Conservation (phyloP, 129 eudicot species). For the Flaveria brownii region DNA sequence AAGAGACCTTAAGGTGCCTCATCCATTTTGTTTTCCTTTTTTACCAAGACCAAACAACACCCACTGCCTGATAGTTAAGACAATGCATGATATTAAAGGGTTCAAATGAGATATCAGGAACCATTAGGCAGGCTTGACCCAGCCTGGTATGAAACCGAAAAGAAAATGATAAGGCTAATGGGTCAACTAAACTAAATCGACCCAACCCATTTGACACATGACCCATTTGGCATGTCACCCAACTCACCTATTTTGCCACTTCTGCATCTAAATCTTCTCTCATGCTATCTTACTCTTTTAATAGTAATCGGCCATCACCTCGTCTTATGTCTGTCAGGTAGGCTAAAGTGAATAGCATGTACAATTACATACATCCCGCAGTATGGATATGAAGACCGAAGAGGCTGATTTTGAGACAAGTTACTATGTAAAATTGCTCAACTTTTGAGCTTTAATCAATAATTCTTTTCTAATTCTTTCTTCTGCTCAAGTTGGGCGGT, state of each 20-base stretch:
- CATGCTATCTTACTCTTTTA: not conserved
- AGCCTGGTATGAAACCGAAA: not conserved
- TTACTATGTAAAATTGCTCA: conserved; percentile 22
- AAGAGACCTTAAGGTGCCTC: conserved; percentile 73
- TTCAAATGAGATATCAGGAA: conserved; percentile 4
- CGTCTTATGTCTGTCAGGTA: conserved; percentile 38
- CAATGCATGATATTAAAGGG: conserved; percentile 15
- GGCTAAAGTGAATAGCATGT: conserved; percentile 60
- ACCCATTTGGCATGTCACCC: not conserved
- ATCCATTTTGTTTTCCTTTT: not conserved
- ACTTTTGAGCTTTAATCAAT: conserved; percentile 32
- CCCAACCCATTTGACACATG: not conserved
- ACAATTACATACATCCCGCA: conserved; percentile 28
- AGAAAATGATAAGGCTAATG: not conserved
- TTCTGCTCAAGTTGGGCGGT: conserved; percentile 33
- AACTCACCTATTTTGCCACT: not conserved
- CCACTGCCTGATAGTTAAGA: not conserved
- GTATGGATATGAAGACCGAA: conserved; percentile 37
- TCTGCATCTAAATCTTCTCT: not conserved
- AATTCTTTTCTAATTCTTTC: conserved; percentile 36
- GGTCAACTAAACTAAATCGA: not conserved
- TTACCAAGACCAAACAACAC: not conserved
- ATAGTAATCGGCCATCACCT: not conserved
- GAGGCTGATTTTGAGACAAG: conserved; percentile 25
- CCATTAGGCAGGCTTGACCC: not conserved